phyloP scores from a whole-genome alignment of 257 asterid genomes.

The Solanum stenotomum region DNA sequence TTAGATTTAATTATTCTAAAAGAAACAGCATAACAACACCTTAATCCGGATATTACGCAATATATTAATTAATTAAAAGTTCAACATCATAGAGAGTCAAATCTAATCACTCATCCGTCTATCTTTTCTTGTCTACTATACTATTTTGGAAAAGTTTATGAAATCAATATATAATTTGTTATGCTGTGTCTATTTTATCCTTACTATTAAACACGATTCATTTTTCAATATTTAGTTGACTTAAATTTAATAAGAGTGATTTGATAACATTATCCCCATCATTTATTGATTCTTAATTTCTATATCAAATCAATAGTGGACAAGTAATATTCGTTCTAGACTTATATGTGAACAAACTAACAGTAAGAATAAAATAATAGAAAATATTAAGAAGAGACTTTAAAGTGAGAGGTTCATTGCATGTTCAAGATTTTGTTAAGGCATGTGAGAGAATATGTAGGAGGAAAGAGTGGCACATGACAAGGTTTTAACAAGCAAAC shows the following conservation, averaged over 20 bases:
- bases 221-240: neutral
- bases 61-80: neutral
- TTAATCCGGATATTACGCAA: constrained; percentile 1
- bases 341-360: neutral
- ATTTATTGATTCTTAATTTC: neutral
- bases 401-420: constrained; percentile 19
- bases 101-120: neutral
- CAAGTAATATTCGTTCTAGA: no score
- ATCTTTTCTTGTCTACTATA: neutral
- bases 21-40: constrained; percentile 15
- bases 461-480: constrained; percentile 53
- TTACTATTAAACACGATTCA: no score
- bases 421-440: constrained; percentile 12
- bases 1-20: neutral
- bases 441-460: constrained; percentile 15
- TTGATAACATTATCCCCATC: neutral
- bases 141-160: no score
- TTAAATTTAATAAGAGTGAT: no score
- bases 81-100: neutral
- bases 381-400: neutral
- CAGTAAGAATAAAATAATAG: neutral
- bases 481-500: constrained; percentile 21
- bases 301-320: no score
- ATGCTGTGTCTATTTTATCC: no score
- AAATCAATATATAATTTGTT: no score